A percentile compares a stretch with the other conserved stretches of the same genome.
Evolutionary conservation across 768 basidiomycete species (phyloP).

Genomic region (Polyporus arcularius): DNA sequence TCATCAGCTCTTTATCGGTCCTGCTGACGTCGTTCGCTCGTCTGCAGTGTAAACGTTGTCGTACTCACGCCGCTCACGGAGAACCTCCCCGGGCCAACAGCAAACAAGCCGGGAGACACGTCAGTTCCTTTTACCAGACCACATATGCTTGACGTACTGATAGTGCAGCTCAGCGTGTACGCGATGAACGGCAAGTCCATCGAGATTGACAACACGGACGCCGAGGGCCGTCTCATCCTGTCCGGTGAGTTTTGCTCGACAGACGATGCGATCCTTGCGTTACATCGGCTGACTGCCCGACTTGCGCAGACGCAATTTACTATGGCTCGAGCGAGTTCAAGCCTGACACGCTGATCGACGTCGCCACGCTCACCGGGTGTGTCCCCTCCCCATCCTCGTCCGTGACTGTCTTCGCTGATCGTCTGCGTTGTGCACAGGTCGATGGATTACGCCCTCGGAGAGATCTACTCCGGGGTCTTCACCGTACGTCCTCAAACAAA

Average conservation of each 20-base stretch:
- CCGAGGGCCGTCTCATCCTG: constrained; percentile 77
- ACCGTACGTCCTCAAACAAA: constrained; percentile 46
- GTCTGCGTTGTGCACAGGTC: constrained; percentile 47
- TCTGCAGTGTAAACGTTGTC: constrained; percentile 71
- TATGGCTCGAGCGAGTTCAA: constrained; percentile 78
- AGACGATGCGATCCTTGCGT: background rate
- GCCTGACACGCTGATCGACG: constrained; percentile 82
- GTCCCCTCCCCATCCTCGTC: constrained; percentile 7
- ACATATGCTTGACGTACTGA: background rate
- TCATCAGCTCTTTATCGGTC: background rate
- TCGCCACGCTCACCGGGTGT: constrained; percentile 84
- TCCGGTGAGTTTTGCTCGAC: constrained; percentile 48
- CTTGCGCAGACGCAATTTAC: constrained; percentile 70
- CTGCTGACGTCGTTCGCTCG: background rate
- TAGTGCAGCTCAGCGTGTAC: constrained; percentile 51
- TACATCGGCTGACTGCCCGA: background rate
- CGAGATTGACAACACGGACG: constrained; percentile 87
- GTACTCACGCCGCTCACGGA: constrained; percentile 76
- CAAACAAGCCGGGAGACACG: constrained; percentile 83
- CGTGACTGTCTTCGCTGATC: background rate
- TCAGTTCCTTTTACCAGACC: constrained; percentile 34
- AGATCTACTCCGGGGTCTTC: constrained; percentile 78
- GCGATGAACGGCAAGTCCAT: constrained; percentile 89
- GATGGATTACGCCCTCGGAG: constrained; percentile 72
- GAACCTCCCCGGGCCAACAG: constrained; percentile 76